phyloP scores from a whole-genome alignment of 2,329 filamentous ascomycete species.

The Dothideomycetes sp. region DNA sequence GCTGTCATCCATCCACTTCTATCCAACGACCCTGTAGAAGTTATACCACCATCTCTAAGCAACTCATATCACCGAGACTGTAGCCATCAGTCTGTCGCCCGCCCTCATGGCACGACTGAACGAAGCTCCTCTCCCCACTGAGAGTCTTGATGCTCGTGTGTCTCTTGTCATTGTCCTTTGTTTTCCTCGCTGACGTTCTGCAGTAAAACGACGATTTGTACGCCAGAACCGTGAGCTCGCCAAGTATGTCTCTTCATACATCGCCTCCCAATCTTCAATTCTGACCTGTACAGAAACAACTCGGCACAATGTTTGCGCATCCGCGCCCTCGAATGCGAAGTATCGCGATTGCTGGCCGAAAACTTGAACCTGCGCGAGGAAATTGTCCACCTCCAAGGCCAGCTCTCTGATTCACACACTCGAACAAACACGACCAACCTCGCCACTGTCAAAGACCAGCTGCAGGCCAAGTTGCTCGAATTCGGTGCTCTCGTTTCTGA shows the following conservation, averaged over 20 bases:
- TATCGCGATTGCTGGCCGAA: conserved; percentile 64
- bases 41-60: background rate
- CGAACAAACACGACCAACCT: conserved; percentile 54
- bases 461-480: conserved; percentile 65
- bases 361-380: conserved; percentile 65
- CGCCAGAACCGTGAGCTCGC: conserved; percentile 80
- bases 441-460: conserved; percentile 57
- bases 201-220: conserved; percentile 70
- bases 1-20: too few relatives aligned
- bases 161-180: too few relatives aligned
- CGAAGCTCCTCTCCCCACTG: conserved; percentile 49
- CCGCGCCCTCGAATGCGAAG: conserved; percentile 66
- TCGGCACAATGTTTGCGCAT: conserved; percentile 70
- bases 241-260: conserved; percentile 28
- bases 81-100: conserved; percentile 8
- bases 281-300: conserved; percentile 48
- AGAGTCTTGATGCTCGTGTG: conserved; percentile 64
- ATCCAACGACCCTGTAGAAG: too few relatives aligned
- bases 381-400: conserved; percentile 59
- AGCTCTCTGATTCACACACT: conserved; percentile 51
- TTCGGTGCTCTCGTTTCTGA: conserved; percentile 58
- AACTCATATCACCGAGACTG: background rate
- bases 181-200: conserved; percentile 13
- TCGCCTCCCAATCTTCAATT: background rate
- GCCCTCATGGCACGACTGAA: conserved; percentile 67